These are phyloP conservation scores for Coprinopsis sp. DNA, from an alignment of 768 basidiomycete genomes.

Conservation along the genomic window DNA sequence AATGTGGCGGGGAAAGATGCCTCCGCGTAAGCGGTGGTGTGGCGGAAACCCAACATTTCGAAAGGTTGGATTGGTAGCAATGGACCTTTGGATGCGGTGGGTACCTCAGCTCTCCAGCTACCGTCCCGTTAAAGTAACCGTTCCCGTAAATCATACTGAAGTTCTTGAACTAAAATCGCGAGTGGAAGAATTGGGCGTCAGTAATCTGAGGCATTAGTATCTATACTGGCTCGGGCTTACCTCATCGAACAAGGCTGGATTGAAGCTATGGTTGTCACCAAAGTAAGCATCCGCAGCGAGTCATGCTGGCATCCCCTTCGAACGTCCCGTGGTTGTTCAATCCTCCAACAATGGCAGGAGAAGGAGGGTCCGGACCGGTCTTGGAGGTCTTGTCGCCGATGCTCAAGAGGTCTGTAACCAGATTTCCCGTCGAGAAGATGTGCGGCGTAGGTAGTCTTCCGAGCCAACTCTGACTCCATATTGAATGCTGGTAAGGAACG, in stretches of 20 bases:
- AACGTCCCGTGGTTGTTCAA: slow-evolving; percentile 15
- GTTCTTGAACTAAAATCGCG: slow-evolving; percentile 8
- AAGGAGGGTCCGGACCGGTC: slow-evolving; percentile 15
- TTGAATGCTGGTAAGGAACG: slow-evolving; percentile 11
- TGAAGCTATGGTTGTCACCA: slow-evolving; percentile 18
- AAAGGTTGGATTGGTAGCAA: slow-evolving; percentile 16
- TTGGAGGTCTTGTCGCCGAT: slow-evolving; percentile 14
- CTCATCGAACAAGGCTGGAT: slow-evolving; percentile 16
- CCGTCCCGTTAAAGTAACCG: slow-evolving; percentile 15
- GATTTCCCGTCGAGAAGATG: slow-evolving; percentile 13
- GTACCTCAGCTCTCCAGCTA: slow-evolving; percentile 12
- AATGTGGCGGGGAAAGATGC: slow-evolving; percentile 10
- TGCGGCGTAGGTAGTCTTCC: slow-evolving; percentile 15
- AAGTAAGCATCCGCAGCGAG: slow-evolving; percentile 13
- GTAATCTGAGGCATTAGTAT: neutral
- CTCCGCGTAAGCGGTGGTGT: slow-evolving; percentile 15
- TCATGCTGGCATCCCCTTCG: slow-evolving; percentile 12
- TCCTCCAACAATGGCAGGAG: slow-evolving; percentile 16
- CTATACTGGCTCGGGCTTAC: slow-evolving; percentile 3
- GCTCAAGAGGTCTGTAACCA: slow-evolving; percentile 15
- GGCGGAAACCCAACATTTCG: slow-evolving; percentile 11
- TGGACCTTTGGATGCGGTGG: slow-evolving; percentile 15
- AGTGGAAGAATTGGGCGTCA: neutral
- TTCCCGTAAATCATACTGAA: slow-evolving; percentile 16
- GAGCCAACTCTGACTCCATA: slow-evolving; percentile 14